These are phyloP conservation scores for Tetrapisispora arboricola DNA, from an alignment of 805 yeast species.

Conservation along the genomic window DNA sequence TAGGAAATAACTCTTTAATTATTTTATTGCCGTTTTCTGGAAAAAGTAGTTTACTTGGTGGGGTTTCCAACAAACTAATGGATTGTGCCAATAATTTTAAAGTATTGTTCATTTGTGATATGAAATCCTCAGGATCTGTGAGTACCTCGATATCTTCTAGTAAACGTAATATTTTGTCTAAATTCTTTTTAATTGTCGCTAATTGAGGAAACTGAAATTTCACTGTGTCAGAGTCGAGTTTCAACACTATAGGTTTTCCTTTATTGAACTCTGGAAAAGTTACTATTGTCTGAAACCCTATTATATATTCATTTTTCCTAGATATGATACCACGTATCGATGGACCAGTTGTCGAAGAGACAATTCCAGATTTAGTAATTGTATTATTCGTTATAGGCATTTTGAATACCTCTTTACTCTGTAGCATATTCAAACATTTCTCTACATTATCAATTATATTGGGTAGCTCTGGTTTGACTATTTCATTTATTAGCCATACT, in stretches of 20 bases:
- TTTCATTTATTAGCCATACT: conserved; percentile 38
- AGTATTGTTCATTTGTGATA: conserved; percentile 12
- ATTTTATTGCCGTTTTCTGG: conserved; percentile 41
- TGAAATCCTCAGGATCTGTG: conserved; percentile 28
- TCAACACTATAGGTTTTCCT: conserved; percentile 31
- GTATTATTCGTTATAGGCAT: conserved; percentile 37
- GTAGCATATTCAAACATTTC: conserved; percentile 32
- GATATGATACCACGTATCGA: conserved; percentile 49
- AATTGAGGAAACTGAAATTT: conserved; percentile 35
- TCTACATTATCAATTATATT: conserved; percentile 35
- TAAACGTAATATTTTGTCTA: conserved; percentile 11
- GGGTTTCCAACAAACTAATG: conserved; percentile 33
- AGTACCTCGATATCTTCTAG: conserved; percentile 33
- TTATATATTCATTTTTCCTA: conserved; percentile 43
- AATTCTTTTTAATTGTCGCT: conserved; percentile 25
- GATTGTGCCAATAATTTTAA: conserved; percentile 16
- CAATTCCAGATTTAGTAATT: neutral
- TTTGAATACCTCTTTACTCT: conserved; percentile 35
- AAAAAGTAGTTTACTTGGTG: conserved; percentile 46
- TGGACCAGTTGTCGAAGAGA: conserved; percentile 6
- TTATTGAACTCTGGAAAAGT: conserved; percentile 32
- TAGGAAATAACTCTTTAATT: conserved; percentile 38
- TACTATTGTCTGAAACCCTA: conserved; percentile 36
- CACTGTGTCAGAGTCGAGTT: conserved; percentile 29
- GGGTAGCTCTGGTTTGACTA: conserved; percentile 41